Evolutionary conservation across 2,329 filamentous ascomycete genomes (phyloP).

Genomic region (Zopfia rhizophila): DNA sequence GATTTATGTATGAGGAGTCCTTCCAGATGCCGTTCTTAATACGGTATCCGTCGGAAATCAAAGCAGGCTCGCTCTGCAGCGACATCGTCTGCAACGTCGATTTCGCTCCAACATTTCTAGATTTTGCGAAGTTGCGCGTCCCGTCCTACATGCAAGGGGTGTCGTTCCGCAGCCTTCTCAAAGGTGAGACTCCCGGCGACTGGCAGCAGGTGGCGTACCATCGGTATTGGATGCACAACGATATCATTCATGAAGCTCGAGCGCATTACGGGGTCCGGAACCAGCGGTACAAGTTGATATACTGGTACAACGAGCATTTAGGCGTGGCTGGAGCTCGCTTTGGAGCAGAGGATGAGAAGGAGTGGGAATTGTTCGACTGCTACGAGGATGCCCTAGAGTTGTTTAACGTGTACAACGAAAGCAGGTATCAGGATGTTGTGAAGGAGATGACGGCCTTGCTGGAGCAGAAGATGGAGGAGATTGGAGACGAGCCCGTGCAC

Average conservation of each 20-base stretch:
- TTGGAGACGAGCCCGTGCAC: conserved; percentile 59
- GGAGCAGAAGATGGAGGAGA: conserved; percentile 62
- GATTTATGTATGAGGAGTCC: conserved; percentile 67
- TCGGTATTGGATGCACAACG: conserved; percentile 67
- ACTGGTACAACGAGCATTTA: conserved; percentile 65
- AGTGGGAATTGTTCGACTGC: conserved; percentile 67
- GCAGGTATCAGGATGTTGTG: conserved; percentile 43
- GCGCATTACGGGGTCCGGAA: conserved; percentile 65
- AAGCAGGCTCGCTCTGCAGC: conserved; percentile 51
- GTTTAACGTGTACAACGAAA: conserved; percentile 54
- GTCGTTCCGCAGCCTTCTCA: conserved; percentile 55
- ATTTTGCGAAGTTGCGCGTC: conserved; percentile 53
- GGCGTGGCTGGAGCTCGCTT: conserved; percentile 58
- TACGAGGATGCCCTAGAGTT: conserved; percentile 61
- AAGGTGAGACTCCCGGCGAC: conserved; percentile 50
- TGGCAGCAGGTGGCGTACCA: conserved; percentile 67
- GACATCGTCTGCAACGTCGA: conserved; percentile 66
- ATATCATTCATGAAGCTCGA: conserved; percentile 61
- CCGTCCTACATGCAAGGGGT: conserved; percentile 65
- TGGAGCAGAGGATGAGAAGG: conserved; percentile 53
- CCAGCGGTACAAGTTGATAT: conserved; percentile 65
- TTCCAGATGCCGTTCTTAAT: conserved; percentile 68
- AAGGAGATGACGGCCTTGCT: conserved; percentile 43
- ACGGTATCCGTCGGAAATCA: conserved; percentile 58
- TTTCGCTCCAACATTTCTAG: conserved; percentile 63